A percentile compares a stretch with the other conserved stretches of the same genome.
phyloP scores from a whole-genome alignment of 2,329 filamentous ascomycete genomes.

The Aspergillus neoniger region DNA sequence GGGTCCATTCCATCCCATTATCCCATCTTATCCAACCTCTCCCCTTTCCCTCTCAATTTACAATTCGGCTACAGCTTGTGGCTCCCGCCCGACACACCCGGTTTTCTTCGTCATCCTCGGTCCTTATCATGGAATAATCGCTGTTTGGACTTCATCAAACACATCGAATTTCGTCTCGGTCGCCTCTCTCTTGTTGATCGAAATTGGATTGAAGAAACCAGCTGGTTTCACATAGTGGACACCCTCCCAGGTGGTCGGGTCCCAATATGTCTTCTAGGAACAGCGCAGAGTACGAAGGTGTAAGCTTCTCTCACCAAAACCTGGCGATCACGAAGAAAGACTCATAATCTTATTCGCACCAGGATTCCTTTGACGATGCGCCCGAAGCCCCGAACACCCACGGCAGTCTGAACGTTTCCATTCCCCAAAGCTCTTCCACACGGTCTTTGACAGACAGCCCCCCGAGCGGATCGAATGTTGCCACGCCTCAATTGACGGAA shows the following conservation, averaged over 20 bases:
- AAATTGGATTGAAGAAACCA: conserved; percentile 11
- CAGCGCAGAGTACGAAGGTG: conserved; percentile 47
- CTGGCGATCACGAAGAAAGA: conserved; percentile 11
- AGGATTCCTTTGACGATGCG: conserved; percentile 86
- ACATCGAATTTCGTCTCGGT: conserved; percentile 7
- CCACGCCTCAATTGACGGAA: conserved; percentile 40
- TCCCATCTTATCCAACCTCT: conserved; percentile 10
- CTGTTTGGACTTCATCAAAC: conserved; percentile 6
- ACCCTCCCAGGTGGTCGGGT: conserved; percentile 19
- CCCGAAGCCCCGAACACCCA: conserved; percentile 45
- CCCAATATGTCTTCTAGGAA: conserved; percentile 39
- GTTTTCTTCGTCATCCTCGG: conserved; percentile 9
- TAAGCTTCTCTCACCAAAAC: conserved; percentile 24
- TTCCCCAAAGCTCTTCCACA: conserved; percentile 51
- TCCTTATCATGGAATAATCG: conserved; percentile 22
- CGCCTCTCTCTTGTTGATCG: conserved; percentile 2
- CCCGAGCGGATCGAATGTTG: conserved; percentile 39
- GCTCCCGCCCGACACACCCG: conserved; percentile 8
- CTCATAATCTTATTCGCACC: conserved; percentile 17
- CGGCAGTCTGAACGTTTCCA: conserved; percentile 32
- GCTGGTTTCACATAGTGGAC: conserved; percentile 4
- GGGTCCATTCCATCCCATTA: conserved; percentile 9
- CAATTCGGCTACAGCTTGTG: conserved; percentile 8
- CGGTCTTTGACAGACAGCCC: conserved; percentile 61
- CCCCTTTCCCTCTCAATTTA: conserved; percentile 6